Base-by-base conservation (phyloP, 805 yeast species). In the Helenozyma rhizophorensis region DNA sequence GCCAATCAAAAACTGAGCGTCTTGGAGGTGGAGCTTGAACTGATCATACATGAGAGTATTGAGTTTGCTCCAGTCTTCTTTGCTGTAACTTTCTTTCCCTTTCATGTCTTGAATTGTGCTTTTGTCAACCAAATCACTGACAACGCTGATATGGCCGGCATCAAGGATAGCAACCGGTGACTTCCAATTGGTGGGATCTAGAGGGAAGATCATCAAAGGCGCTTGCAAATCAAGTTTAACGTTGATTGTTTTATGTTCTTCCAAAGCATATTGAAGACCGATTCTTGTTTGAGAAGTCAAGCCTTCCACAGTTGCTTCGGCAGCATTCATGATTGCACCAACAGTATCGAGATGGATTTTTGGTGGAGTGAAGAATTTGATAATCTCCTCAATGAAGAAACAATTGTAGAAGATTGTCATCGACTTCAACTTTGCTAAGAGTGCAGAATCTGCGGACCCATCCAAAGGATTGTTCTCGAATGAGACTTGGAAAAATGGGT, bases 301-400 rank as follows among this genome's bases (percentile, higher is more conserved):
- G 2, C 94, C 97, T 50, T 88, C 96, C 37, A 93, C 83, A 0
- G 96, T 89, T 0, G 89, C 85, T 41, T 89, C 96, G 0, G 99
- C 98, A 1, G 96, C 97, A 56, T 77, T 81, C 76, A 93, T 76
- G 16, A 94, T 76, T 8, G 93, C 93, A 23, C 88, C 90, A 14
- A 93, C 78, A 0, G 97, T 88, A 50, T 89, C 95, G 35, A 80
- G 67, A 47, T 89, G 95, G 17, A 78, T 78, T 38, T 78, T 78
- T 14, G 96, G 96, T 1, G 97, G 96, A 29, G 74, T 78, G 67
- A 93, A 93, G 50, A 94, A 90, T 37, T 56, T 61, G 11, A 74
- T 70, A 30, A 93, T 68, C 37, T 78, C 83, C 46, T 88, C 93
- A 19, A 90, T 68, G 45, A 93, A 84, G 27, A 68, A 72, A n/a